Evolutionary conservation across 768 basidiomycete genomes (phyloP), one percentile per base, ranked within the genome.

Genomic region (Suillus weaverae): DNA sequence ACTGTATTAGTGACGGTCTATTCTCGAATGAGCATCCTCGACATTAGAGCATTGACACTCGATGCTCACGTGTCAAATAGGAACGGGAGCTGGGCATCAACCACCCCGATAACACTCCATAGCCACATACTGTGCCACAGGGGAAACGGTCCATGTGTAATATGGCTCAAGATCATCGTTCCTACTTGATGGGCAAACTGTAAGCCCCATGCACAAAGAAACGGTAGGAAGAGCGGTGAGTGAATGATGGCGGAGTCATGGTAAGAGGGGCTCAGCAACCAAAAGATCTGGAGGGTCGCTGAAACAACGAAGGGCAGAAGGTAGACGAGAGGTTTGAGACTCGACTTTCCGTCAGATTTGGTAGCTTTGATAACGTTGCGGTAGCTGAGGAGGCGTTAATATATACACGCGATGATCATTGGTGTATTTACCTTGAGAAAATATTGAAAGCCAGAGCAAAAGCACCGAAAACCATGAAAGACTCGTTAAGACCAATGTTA

Each of bases 181-280:
- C 94, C 94, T 43, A 97, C 96, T 73, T 95, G 90, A 68, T 93
- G 92, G 35, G 91, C 90, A 68, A 94, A 93, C 75, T 92, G 91
- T 61, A 92, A 75, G n/a, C 95, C 97, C 95, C 96, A 99, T 22
- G 92, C 89, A 70, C 88, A 90, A 20, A 96, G 77, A 81, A 96
- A 97, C 4, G 95, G 94, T 13, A 98, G 78, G 72, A 99, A 89
- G 32, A 89, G 83, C 1, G 88, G 80, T 1, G 91, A 91, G 69
- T 90, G 81, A 46, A 97, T 80, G 74, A 97, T 86, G n/a, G 80
- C 80, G 3, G 89, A 88, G 63, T 86, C 78, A 62, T 83, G 77
- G 70, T 81, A 79, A 22, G 84, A 77, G 10, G 93, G 90, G 35
- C 88, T 86, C 22, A 86, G 81, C 20, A 99, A 83, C 96, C 97